These are phyloP conservation scores for Danielia reshetovae DNA, from an alignment of 805 yeast species.

Conservation along the genomic window DNA sequence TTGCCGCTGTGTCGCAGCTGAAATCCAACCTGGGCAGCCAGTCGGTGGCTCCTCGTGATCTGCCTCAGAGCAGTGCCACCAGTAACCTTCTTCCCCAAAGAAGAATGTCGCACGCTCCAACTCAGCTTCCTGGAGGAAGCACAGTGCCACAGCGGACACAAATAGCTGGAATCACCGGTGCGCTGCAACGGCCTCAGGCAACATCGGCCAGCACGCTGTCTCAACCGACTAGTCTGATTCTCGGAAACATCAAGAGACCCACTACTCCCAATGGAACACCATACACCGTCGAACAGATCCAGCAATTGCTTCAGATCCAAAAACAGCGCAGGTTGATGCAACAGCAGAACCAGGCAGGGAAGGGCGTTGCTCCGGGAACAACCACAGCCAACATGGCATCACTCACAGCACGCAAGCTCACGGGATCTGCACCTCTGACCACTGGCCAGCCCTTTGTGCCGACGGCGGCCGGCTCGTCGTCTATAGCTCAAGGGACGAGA, in stretches of 20 bases:
- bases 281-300: slow-evolving; percentile 58
- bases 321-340: slow-evolving; percentile 48
- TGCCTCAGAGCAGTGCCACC: too few relatives aligned
- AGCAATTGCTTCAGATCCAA: slow-evolving; percentile 50
- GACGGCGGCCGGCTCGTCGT: background rate
- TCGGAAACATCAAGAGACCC: slow-evolving; percentile 28
- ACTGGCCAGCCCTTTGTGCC: background rate
- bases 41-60: background rate
- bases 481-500: slow-evolving; percentile 3
- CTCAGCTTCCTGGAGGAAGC: slow-evolving; percentile 4
- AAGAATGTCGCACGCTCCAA: slow-evolving; percentile 5
- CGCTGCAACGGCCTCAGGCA: slow-evolving; percentile 2
- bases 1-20: slow-evolving; percentile 40
- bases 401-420: background rate
- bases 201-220: slow-evolving; percentile 4
- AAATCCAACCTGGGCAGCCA: slow-evolving; percentile 2
- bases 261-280: slow-evolving; percentile 55
- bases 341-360: slow-evolving; percentile 31
- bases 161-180: slow-evolving; percentile 2
- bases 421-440: background rate
- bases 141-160: background rate
- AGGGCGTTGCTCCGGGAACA: background rate
- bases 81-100: background rate
- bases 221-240: slow-evolving; percentile 11
- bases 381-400: background rate